phyloP scores from a whole-genome alignment of 495 filamentous ascomycete genomes.

The Xylaria sp. region DNA sequence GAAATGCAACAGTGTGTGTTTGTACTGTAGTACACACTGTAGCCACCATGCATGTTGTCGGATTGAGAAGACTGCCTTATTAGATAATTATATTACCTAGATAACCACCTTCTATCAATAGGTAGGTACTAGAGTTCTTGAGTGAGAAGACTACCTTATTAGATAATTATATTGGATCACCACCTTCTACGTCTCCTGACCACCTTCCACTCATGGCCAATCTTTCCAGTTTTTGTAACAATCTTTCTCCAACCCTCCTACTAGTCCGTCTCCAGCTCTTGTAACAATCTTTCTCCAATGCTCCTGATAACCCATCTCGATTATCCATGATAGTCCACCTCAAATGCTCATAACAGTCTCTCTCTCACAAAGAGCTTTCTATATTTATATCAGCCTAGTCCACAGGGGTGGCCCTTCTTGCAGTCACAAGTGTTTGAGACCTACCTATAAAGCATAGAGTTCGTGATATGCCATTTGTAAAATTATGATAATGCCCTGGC shows the following conservation, averaged over 20 bases:
- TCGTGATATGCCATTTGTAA: background rate
- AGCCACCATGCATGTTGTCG: too few relatives aligned
- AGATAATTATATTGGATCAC: too few relatives aligned
- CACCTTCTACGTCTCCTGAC: too few relatives aligned
- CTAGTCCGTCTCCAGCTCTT: background rate
- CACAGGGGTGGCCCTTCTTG: background rate
- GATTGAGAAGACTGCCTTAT: too few relatives aligned
- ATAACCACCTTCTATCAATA: too few relatives aligned
- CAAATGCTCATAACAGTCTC: background rate
- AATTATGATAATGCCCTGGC: background rate
- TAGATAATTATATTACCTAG: too few relatives aligned
- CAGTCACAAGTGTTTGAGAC: background rate
- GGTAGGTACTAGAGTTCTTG: too few relatives aligned
- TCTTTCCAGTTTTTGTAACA: background rate
- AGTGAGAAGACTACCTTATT: too few relatives aligned
- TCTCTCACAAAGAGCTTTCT: background rate
- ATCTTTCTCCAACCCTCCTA: background rate
- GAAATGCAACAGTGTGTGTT: too few relatives aligned
- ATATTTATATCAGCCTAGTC: background rate
- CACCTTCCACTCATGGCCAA: too few relatives aligned
- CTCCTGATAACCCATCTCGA: background rate
- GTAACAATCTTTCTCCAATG: background rate
- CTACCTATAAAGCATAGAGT: background rate
- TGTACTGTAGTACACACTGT: too few relatives aligned
- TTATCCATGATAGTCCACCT: background rate